A percentile compares a stretch with the other conserved stretches of the same genome.
phyloP scores from a whole-genome alignment of 805 yeast species.

The Ogataea corticis region DNA sequence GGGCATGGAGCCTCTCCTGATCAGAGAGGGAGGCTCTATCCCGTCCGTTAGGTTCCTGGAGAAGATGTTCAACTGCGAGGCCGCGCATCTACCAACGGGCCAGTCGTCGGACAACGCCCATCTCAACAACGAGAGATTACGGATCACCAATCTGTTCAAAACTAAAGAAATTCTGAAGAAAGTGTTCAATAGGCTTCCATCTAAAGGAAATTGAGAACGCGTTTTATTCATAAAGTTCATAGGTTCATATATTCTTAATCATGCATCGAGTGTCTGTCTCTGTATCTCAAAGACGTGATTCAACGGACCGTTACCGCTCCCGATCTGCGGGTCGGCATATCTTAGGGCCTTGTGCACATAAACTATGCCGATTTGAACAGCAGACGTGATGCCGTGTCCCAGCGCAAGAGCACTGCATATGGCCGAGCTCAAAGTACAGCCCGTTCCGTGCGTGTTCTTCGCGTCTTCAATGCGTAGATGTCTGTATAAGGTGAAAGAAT shows the following conservation, averaged over 20 bases:
- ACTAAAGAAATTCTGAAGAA: conserved; percentile 63
- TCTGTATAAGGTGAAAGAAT: conserved; percentile 42
- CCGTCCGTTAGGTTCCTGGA: conserved; percentile 88
- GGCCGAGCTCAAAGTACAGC: conserved; percentile 80
- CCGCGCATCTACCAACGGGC: conserved; percentile 96
- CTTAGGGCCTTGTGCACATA: conserved; percentile 67
- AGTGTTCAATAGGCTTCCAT: conserved; percentile 46
- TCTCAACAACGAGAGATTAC: conserved; percentile 78
- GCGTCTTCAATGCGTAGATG: conserved; percentile 46
- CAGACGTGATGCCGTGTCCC: conserved; percentile 42
- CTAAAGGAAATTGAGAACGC: conserved; percentile 4
- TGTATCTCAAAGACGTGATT: conserved; percentile 47
- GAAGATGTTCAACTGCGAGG: conserved; percentile 78
- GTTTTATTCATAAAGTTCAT: background rate
- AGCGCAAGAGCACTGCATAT: conserved; percentile 72
- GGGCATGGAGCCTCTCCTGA: conserved; percentile 78
- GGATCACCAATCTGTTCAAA: conserved; percentile 76
- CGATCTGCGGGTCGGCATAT: conserved; percentile 41
- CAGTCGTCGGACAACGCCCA: conserved; percentile 95
- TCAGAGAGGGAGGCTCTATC: conserved; percentile 96
- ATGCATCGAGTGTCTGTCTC: background rate
- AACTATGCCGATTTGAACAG: conserved; percentile 58
- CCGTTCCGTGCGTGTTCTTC: conserved; percentile 78
- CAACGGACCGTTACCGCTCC: conserved; percentile 69
- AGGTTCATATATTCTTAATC: background rate